Evolutionary conservation across 345 rosid genomes (phyloP).

Genomic region (Eutrema japonicum): DNA sequence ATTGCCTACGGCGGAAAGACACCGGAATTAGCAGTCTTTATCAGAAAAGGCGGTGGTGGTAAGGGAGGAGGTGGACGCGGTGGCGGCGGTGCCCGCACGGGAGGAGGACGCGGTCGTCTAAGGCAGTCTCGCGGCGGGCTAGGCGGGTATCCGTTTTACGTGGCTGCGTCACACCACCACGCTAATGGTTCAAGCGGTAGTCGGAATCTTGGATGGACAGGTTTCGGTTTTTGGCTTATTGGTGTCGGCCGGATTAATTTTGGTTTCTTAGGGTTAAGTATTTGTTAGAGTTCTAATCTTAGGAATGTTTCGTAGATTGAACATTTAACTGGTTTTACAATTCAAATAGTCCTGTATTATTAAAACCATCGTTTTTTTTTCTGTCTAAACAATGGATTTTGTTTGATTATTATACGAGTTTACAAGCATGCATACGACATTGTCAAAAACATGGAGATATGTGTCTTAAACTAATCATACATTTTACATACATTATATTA

Average conservation of each 20-base stretch:
- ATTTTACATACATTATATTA: too few relatives aligned
- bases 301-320: too few relatives aligned
- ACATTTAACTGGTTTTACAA: too few relatives aligned
- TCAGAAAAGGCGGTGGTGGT: conserved; percentile 12
- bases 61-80: conserved; percentile 24
- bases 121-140: conserved; percentile 21
- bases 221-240: conserved; percentile 20
- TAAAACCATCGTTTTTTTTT: too few relatives aligned
- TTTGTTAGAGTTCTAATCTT: neutral
- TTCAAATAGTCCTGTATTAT: too few relatives aligned
- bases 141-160: conserved; percentile 1
- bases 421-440: neutral
- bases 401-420: neutral
- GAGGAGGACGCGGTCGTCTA: conserved; percentile 5
- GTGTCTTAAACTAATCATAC: neutral
- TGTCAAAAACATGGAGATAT: neutral
- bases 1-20: neutral
- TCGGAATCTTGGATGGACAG: conserved; percentile 12
- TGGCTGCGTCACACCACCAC: neutral
- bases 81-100: neutral
- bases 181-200: conserved; percentile 2
- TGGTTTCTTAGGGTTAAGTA: conserved; percentile 5
- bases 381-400: neutral
- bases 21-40: conserved; percentile 1
- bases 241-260: neutral